Conservation (phyloP, 345 rosid species). For the Eucalyptus marginata region DNA sequence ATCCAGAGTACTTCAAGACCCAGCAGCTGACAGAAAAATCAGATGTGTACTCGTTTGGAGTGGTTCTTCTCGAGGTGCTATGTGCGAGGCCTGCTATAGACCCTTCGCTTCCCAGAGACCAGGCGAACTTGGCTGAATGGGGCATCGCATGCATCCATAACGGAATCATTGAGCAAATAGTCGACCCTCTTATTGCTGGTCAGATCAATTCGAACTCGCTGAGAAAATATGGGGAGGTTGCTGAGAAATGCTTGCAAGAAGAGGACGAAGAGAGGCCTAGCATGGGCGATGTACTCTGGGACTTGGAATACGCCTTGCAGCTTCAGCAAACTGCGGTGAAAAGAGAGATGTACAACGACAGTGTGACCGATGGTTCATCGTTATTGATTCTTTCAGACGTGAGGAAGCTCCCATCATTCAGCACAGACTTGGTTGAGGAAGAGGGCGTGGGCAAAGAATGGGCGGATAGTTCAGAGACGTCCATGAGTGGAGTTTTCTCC, state of each 20-base stretch:
- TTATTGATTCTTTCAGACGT: neutral
- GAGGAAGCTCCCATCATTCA: constrained; percentile 15
- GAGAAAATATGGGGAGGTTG: constrained; percentile 33
- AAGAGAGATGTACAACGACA: constrained; percentile 12
- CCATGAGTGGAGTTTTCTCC: neutral
- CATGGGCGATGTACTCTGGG: constrained; percentile 58
- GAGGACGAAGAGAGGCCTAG: constrained; percentile 30
- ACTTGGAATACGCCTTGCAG: constrained; percentile 30
- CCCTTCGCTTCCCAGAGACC: constrained; percentile 14
- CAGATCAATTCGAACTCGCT: constrained; percentile 26
- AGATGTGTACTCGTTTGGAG: constrained; percentile 49
- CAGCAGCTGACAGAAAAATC: constrained; percentile 45
- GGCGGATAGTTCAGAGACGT: neutral
- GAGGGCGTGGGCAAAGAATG: neutral
- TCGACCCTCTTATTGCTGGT: constrained; percentile 18
- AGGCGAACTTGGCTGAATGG: constrained; percentile 48
- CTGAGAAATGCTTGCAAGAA: constrained; percentile 53
- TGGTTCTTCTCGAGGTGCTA: constrained; percentile 40
- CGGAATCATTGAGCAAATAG: constrained; percentile 25
- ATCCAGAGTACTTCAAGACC: constrained; percentile 38
- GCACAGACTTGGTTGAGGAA: neutral
- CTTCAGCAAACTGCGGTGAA: constrained; percentile 13
- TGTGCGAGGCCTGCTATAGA: constrained; percentile 39
- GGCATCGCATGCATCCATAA: constrained; percentile 8
- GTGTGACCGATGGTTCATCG: constrained; percentile 3